phyloP scores from a whole-genome alignment of 371 early-diverging fungal genomes.

The Fennellomyces sp. region DNA sequence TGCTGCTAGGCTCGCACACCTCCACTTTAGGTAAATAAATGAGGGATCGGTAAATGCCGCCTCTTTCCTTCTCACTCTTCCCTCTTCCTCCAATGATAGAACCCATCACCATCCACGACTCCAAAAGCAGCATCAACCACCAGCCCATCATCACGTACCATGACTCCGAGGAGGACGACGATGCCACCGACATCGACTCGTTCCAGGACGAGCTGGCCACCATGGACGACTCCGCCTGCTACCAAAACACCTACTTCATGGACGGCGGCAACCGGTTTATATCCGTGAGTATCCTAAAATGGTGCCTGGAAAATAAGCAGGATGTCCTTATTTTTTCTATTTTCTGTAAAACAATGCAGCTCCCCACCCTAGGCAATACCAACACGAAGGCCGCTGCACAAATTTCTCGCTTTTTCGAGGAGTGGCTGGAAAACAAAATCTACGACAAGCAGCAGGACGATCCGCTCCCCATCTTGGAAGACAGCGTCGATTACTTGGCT shows the following conservation, averaged over 20 bases:
- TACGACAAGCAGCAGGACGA: conserved; percentile 16
- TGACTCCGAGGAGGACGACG: conserved; percentile 13
- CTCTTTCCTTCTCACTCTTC: background rate
- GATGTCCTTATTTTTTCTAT: background rate
- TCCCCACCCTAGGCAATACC: conserved; percentile 30
- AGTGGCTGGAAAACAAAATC: conserved; percentile 32
- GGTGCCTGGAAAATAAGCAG: background rate
- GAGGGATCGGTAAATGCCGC: conserved; percentile 4
- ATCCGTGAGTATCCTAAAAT: conserved; percentile 18
- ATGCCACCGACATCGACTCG: conserved; percentile 4
- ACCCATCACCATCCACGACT: background rate
- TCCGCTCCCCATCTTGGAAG: conserved; percentile 30
- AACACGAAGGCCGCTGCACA: conserved; percentile 26
- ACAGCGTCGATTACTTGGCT: conserved; percentile 28
- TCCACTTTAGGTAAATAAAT: background rate
- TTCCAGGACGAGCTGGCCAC: background rate
- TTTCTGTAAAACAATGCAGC: conserved; percentile 13
- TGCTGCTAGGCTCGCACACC: background rate
- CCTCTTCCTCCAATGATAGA: background rate
- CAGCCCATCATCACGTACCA: conserved; percentile 2
- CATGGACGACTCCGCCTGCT: conserved; percentile 1
- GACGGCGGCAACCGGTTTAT: conserved; percentile 39
- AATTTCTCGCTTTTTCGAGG: conserved; percentile 33
- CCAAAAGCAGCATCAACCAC: background rate
- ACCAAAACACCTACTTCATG: conserved; percentile 38